These are phyloP conservation scores for Ceratobasidium theobromae DNA, from an alignment of 1,284 basidiomycete genomes.

Conservation along the genomic window DNA sequence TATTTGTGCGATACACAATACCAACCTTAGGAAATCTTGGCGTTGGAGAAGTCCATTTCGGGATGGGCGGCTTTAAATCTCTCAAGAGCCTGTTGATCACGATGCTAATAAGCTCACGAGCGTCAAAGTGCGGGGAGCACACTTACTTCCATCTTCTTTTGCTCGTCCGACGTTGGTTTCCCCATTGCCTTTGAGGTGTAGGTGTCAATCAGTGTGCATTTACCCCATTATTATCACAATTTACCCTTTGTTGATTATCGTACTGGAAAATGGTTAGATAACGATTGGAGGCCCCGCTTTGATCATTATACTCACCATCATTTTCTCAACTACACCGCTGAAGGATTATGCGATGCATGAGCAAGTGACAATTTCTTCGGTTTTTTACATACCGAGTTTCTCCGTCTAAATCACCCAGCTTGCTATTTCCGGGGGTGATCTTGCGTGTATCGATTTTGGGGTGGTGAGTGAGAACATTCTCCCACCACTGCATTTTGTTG, in stretches of 20 bases:
- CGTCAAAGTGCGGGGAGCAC: constrained; percentile 27
- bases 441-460: constrained; percentile 97
- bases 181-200: constrained; percentile 76
- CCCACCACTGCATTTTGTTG: constrained; percentile 94
- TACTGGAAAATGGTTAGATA: constrained; percentile 57
- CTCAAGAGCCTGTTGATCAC: constrained; percentile 64
- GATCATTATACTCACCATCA: constrained; percentile 83
- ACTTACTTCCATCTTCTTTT: constrained; percentile 83
- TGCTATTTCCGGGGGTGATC: constrained; percentile 94
- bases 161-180: constrained; percentile 87
- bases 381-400: constrained; percentile 69
- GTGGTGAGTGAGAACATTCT: constrained; percentile 91
- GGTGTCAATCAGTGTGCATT: constrained; percentile 13
- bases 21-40: constrained; percentile 64
- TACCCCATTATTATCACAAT: constrained; percentile 8
- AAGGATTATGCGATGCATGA: constrained; percentile 33
- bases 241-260: constrained; percentile 94
- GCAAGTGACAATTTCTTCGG: neutral
- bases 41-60: constrained; percentile 94
- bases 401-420: constrained; percentile 92
- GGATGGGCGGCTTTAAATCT: constrained; percentile 90
- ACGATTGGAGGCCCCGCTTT: neutral
- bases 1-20: neutral
- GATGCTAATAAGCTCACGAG: neutral
- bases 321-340: constrained; percentile 99